Base-by-base conservation (phyloP, 495 filamentous ascomycete genomes). In the Rostrohypoxylon terebratum region DNA sequence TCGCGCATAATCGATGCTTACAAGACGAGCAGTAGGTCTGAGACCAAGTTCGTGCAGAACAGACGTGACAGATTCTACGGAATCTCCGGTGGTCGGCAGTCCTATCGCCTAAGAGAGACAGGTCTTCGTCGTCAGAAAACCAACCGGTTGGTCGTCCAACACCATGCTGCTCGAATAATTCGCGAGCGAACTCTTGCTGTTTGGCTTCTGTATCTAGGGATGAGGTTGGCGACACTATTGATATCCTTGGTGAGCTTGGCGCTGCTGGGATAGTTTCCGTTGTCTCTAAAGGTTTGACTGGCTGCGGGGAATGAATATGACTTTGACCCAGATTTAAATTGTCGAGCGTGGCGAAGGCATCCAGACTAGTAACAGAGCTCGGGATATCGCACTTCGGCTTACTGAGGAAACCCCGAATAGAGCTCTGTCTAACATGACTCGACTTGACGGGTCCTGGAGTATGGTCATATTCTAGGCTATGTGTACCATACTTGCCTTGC, bases 71-170 rank as follows among this genome's bases (percentile, higher is more conserved):
- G 57, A 79, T 70, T 45, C 75, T 76, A 63, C 62, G 67, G 57
- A 64, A 71, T 60, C 66, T 61, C 70, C 72, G 68, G 50, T 63
- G 69, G 28, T 61, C 65, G 63, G 66, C 69, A 63, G 72, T 76
- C 51, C 74, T 71, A 74, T 76, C 78, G 69, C 77, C 75, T 62
- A 69, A 75, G 57, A 75, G 63, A 71, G 74, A 73, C 38, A 77
- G 44, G 62, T 72, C 76, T 34, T 79, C 80, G 25, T 75, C 74
- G 47, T 83, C 79, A 45, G 81, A 83, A 71, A 83, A 68, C 82
- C 77, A 83, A 72, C 80, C 77, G 33, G 79, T 63, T 66, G 80
- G 81, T 7, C 73, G 75, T 33, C 74, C 70, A 50, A 81, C 75
- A 14, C 72, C 68, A 59, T 81, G 78, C 40, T 78, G 77, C 36